Evolutionary conservation across 2,329 filamentous ascomycete genomes (phyloP).

Genomic region (Dissoconium aciculare): DNA sequence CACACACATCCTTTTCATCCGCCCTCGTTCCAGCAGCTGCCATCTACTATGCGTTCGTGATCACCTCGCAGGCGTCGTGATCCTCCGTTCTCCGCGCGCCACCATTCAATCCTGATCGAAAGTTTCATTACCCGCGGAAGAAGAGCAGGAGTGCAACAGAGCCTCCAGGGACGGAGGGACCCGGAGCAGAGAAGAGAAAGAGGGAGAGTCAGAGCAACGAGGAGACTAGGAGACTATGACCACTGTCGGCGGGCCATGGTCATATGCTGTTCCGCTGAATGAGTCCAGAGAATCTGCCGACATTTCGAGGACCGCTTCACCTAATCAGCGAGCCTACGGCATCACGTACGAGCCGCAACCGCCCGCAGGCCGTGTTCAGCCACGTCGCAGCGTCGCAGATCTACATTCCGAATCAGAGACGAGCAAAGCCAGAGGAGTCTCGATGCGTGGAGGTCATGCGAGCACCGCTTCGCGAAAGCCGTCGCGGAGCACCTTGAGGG

Average conservation of each 20-base stretch:
- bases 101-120: too few relatives aligned
- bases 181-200: too few relatives aligned
- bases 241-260: slow-evolving; percentile 12
- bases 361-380: slow-evolving; percentile 6
- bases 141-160: too few relatives aligned
- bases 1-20: too few relatives aligned
- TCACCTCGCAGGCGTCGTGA: too few relatives aligned
- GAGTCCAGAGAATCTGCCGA: slow-evolving; percentile 9
- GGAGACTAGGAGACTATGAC: slow-evolving; percentile 8
- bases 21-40: too few relatives aligned
- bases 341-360: slow-evolving; percentile 1
- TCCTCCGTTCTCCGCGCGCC: too few relatives aligned
- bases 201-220: too few relatives aligned
- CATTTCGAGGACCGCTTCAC: slow-evolving; percentile 8
- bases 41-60: too few relatives aligned
- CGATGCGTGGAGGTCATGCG: slow-evolving; percentile 11
- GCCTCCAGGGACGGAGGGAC: too few relatives aligned
- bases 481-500: slow-evolving; percentile 15
- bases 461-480: slow-evolving; percentile 15
- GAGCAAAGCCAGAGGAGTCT: slow-evolving; percentile 13
- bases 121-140: too few relatives aligned
- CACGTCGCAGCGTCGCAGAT: slow-evolving; percentile 11
- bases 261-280: slow-evolving; percentile 13
- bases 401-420: slow-evolving; percentile 17
- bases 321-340: background rate